Evolutionary conservation across 345 rosid genomes (phyloP).

Genomic region (Hibiscus mutabilis): DNA sequence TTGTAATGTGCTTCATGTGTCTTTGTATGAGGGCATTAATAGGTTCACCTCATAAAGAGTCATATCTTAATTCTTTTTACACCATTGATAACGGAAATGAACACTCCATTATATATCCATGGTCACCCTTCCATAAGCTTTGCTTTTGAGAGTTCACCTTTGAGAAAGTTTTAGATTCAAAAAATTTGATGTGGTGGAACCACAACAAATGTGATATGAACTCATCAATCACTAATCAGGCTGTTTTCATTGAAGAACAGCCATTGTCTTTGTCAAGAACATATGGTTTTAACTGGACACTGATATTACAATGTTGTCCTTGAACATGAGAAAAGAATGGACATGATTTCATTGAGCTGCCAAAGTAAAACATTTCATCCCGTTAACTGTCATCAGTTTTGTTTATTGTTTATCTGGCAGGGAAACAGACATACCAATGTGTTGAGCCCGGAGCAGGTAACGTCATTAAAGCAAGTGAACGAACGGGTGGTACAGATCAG

Average conservation of each 20-base stretch:
- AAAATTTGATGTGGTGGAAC: background rate
- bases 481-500: slow-evolving; percentile 85
- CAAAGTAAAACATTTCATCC: background rate
- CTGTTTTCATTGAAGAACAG: background rate
- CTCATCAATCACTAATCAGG: background rate
- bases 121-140: background rate
- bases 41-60: background rate
- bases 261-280: background rate
- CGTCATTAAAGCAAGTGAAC: slow-evolving; percentile 60
- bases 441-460: slow-evolving; percentile 59
- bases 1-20: background rate
- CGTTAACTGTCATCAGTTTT: background rate
- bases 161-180: background rate
- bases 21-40: background rate
- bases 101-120: background rate
- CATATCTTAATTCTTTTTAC: background rate
- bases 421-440: slow-evolving; percentile 57
- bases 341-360: background rate
- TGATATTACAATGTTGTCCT: background rate
- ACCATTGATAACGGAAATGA: background rate
- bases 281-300: background rate
- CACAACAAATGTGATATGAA: background rate
- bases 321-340: background rate
- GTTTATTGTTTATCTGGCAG: slow-evolving; percentile 24
- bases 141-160: background rate